Base-by-base conservation (phyloP, 108 stramenopile species). In the Hondaea fermentalgiana region DNA sequence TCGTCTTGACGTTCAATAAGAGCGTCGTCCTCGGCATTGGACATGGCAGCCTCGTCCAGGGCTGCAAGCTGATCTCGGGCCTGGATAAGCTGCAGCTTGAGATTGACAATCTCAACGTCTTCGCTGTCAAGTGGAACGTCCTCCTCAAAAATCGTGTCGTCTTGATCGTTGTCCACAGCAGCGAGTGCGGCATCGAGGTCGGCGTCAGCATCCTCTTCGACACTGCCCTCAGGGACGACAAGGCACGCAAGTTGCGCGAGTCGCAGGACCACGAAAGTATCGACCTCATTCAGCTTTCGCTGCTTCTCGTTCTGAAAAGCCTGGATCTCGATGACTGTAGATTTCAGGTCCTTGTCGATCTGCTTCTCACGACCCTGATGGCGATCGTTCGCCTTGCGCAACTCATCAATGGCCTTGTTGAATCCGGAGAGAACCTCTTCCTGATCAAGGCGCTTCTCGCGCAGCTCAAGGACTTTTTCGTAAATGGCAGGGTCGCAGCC, bases 231-330 rank as follows among this genome's bases (percentile, higher is more conserved):
- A 3, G 87, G 83, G 23, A 53, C 60, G 53, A 47, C 49, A 5
- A n/a, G 53, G 35, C 49, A 19, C 6, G 45, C 43, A n/a, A 92
- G 4, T 71, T 92, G 92, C 14, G 6, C 29, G 5, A 91, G 6
- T 5, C 44, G 69, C 3, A 92, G 69, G 17, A 89, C 60, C 17
- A 91, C 72, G 4, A 71, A 14, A 3, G 89, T 6, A 0, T 72
- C 12, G 29, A 92, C 21, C 60, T 92, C 72, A 49, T 93, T 93
- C 42, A 93, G 89, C 57, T 45, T 57, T 29, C 60, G 91, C 92
- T 95, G 94, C 90, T 95, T 95, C 89, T 95, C 92, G 28, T 90
- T 60, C 59, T 95, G 94, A 60, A 93, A 94, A 16, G 91, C 91
- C 19, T 57, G 91, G 28, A 95, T 93, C 90, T 95, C 94, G 14